Evolutionary conservation across 352 stramenopile genomes (phyloP).

Genomic region (Globisporangium rhizosaccharum): DNA sequence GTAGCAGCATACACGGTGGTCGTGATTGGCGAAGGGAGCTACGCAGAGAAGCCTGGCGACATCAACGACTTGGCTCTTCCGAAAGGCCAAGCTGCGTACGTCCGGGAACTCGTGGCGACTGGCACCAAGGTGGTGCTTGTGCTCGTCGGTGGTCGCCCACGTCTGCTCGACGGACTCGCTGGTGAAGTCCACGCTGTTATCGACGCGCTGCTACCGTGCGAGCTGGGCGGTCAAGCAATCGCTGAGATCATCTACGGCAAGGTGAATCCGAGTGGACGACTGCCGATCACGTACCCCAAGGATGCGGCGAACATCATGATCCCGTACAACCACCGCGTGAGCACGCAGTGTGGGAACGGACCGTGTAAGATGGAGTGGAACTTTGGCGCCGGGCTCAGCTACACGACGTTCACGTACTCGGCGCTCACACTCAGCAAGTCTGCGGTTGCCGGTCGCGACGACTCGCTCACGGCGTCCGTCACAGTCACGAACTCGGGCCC

Average conservation of each 20-base stretch:
- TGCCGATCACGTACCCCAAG: constrained; percentile 86
- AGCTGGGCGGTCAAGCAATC: constrained; percentile 72
- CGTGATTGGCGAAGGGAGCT: constrained; percentile 69
- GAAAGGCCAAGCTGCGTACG: constrained; percentile 62
- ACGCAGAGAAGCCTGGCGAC: constrained; percentile 84
- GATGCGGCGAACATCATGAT: constrained; percentile 54
- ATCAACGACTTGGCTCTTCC: constrained; percentile 72
- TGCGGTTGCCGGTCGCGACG: constrained; percentile 1
- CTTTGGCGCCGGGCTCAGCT: constrained; percentile 63
- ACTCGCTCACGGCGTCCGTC: constrained; percentile 46
- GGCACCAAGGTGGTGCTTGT: constrained; percentile 79
- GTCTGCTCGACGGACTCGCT: constrained; percentile 56
- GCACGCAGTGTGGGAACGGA: constrained; percentile 32
- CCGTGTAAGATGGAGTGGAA: constrained; percentile 56
- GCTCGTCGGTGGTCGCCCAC: constrained; percentile 70
- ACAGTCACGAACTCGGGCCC: constrained; percentile 56
- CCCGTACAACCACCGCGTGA: constrained; percentile 74
- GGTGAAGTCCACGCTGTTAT: constrained; percentile 64
- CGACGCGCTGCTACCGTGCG: constrained; percentile 71
- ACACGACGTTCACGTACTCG: constrained; percentile 61
- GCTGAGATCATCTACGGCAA: constrained; percentile 76
- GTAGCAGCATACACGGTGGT: constrained; percentile 63
- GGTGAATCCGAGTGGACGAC: constrained; percentile 70
- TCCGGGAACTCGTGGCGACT: constrained; percentile 50
- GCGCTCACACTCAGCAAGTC: constrained; percentile 34